Conservation (phyloP, 352 stramenopile species). For the Globisporangium lucens region DNA sequence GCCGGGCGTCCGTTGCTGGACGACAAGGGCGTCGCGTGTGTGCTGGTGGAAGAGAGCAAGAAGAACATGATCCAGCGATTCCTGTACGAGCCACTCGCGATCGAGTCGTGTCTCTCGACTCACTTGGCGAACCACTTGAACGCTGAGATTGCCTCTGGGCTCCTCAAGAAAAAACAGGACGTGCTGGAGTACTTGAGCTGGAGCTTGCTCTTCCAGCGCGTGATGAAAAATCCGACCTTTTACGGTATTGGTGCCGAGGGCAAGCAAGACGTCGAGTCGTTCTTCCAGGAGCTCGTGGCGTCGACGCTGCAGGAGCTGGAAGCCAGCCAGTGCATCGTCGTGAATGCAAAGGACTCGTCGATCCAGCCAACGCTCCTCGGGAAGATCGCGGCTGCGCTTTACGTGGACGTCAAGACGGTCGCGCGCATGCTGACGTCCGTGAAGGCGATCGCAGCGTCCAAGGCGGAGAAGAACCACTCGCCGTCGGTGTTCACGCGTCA, state of each 20-base stretch:
- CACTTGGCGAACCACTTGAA: conserved; percentile 95
- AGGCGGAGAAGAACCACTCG: conserved; percentile 15
- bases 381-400: conserved; percentile 94
- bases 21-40: conserved; percentile 92
- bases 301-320: conserved; percentile 80
- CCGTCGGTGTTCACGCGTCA: conserved; percentile 22
- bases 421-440: conserved; percentile 60
- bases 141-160: conserved; percentile 93
- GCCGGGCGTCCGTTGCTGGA: conserved; percentile 96
- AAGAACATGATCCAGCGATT: conserved; percentile 99
- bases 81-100: conserved; percentile 96
- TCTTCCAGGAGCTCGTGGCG: conserved; percentile 85
- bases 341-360: conserved; percentile 33
- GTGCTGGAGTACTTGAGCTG: conserved; percentile 96
- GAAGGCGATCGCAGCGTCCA: conserved; percentile 16
- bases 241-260: conserved; percentile 86
- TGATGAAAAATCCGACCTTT: conserved; percentile 95
- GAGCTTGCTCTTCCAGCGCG: conserved; percentile 96
- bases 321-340: conserved; percentile 80
- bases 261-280: conserved; percentile 40
- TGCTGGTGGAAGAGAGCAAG: conserved; percentile 97
- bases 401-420: conserved; percentile 92
- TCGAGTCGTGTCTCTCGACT: conserved; percentile 94
- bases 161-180: conserved; percentile 86
- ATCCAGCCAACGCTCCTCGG: conserved; percentile 88